A percentile compares a stretch with the other conserved stretches of the same genome.
Conservation (phyloP, 768 basidiomycete species). For the Mycena olivaceomarginata region DNA sequence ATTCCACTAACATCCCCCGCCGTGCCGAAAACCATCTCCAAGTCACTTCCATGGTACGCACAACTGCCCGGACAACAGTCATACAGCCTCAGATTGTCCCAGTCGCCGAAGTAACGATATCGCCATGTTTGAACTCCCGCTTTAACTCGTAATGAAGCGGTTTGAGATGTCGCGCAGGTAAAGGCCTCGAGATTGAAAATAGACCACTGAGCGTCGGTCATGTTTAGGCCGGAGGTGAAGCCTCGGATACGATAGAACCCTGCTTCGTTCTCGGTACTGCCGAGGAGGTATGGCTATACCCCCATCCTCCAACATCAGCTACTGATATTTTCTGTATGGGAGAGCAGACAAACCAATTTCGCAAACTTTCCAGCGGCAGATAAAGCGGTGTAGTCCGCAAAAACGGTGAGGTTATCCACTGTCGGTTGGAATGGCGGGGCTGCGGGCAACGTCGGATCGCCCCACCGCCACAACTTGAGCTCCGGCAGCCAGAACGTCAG, state of each 20-base stretch:
- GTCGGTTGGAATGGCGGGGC: constrained; percentile 33
- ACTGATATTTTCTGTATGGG: neutral
- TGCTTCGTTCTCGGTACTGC: constrained; percentile 26
- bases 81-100: constrained; percentile 32
- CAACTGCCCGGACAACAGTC: constrained; percentile 32
- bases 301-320: neutral
- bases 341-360: constrained; percentile 23
- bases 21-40: constrained; percentile 33
- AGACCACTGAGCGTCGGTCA: constrained; percentile 29
- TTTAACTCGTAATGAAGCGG: constrained; percentile 17
- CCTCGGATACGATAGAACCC: constrained; percentile 30
- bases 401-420: constrained; percentile 31
- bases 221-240: constrained; percentile 14
- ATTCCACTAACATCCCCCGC: constrained; percentile 25
- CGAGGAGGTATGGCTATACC: constrained; percentile 30
- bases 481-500: constrained; percentile 28
- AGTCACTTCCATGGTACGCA: constrained; percentile 34
- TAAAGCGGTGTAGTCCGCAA: constrained; percentile 23
- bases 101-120: constrained; percentile 35
- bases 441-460: constrained; percentile 14
- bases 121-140: constrained; percentile 35
- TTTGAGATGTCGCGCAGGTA: constrained; percentile 23
- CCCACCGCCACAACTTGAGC: constrained; percentile 25
- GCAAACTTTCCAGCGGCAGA: constrained; percentile 31
- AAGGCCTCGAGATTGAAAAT: constrained; percentile 22